These are phyloP conservation scores for Plenodomus tracheiphilus DNA, from an alignment of 2,329 filamentous ascomycete species.

Conservation along the genomic window DNA sequence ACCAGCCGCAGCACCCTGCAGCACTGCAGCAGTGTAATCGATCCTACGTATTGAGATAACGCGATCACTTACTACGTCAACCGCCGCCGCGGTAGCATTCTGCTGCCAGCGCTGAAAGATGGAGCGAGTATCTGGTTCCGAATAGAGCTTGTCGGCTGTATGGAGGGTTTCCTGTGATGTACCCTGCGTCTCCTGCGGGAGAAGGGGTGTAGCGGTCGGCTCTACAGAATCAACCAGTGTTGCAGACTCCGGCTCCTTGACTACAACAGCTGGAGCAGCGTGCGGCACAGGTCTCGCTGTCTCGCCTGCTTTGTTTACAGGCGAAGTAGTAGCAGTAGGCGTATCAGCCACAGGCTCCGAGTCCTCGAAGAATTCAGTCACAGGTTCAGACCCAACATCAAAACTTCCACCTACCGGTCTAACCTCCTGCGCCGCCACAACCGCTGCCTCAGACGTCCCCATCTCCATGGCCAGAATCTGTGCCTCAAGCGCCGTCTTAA, in stretches of 20 bases:
- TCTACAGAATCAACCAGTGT: conserved; percentile 4
- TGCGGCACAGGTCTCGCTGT: background rate
- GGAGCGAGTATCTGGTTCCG: conserved; percentile 8
- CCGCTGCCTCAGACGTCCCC: conserved; percentile 7
- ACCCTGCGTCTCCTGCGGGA: conserved; percentile 9
- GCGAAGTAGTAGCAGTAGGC: too few species aligned
- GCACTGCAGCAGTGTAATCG: conserved; percentile 50
- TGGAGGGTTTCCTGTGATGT: conserved; percentile 18
- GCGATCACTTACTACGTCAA: conserved; percentile 50
- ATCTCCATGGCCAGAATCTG: conserved; percentile 29
- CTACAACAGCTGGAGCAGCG: background rate
- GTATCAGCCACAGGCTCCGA: background rate
- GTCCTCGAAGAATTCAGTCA: background rate
- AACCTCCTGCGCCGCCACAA: conserved; percentile 1
- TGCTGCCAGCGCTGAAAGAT: conserved; percentile 25
- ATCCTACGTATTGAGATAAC: conserved; percentile 50
- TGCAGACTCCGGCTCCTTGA: conserved; percentile 1
- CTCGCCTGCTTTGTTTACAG: too few species aligned
- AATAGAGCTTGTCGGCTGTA: conserved; percentile 16
- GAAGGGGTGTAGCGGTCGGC: conserved; percentile 4
- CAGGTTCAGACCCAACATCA: conserved; percentile 20
- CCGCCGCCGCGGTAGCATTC: conserved; percentile 21
- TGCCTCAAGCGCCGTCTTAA: conserved; percentile 48
- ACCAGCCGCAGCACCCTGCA: conserved; percentile 51
- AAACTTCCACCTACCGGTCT: conserved; percentile 23